Conservation (phyloP, 1,284 basidiomycete species). For the Sporisorium iseilematis-ciliati region DNA sequence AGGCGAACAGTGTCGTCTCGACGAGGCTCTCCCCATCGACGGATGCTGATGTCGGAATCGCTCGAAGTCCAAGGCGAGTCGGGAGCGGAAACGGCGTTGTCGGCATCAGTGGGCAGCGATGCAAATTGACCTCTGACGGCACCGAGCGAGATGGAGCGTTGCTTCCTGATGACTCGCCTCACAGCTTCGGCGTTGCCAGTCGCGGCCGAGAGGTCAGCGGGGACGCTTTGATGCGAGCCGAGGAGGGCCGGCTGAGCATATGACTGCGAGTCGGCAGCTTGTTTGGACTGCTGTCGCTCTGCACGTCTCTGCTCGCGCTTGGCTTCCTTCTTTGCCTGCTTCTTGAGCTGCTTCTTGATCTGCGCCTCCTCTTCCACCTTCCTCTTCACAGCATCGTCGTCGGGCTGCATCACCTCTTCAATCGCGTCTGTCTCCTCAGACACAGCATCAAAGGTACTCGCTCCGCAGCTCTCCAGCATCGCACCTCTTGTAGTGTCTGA, state of each 20-base stretch:
- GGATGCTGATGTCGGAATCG: conserved; percentile 49
- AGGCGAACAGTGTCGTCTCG: conserved; percentile 21
- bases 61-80: conserved; percentile 51
- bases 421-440: conserved; percentile 2
- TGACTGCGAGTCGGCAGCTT: background rate
- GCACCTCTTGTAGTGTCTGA: conserved; percentile 13
- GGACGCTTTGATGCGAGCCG: background rate
- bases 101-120: conserved; percentile 1
- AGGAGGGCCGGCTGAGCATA: background rate
- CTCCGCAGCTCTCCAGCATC: conserved; percentile 13
- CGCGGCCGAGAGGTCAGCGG: background rate
- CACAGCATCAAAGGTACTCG: conserved; percentile 9
- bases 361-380: conserved; percentile 9
- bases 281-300: conserved; percentile 19
- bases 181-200: background rate
- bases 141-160: conserved; percentile 38
- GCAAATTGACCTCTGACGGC: conserved; percentile 18
- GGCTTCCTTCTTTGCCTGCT: conserved; percentile 31
- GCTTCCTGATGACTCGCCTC: conserved; percentile 23
- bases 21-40: conserved; percentile 46
- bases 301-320: conserved; percentile 25
- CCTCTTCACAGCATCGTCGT: conserved; percentile 2
- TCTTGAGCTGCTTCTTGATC: conserved; percentile 27
- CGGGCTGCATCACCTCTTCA: conserved; percentile 2
- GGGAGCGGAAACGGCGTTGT: conserved; percentile 6